phyloP scores from a whole-genome alignment of 768 basidiomycete species.

The Boletus reticulatus region DNA sequence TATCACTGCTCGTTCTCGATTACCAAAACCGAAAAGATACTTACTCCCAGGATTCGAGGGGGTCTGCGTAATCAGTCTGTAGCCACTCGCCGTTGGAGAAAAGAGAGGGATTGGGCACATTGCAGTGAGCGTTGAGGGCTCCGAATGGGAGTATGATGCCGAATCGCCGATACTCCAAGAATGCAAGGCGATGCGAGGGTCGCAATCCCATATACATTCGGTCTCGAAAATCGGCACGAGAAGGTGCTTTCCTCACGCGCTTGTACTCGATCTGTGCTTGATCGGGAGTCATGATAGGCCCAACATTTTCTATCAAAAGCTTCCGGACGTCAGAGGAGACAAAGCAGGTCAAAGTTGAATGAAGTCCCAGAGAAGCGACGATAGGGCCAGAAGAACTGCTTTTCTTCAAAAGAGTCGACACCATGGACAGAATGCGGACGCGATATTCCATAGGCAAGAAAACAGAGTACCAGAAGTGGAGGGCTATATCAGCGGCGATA shows the following conservation, averaged over 20 bases:
- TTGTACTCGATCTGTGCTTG: conserved; percentile 33
- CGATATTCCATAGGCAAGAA: conserved; percentile 38
- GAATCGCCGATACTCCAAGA: conserved; percentile 36
- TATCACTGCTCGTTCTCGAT: not conserved
- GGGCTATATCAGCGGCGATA: conserved; percentile 41
- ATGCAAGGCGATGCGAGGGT: conserved; percentile 46
- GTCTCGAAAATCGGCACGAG: conserved; percentile 41
- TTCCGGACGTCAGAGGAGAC: conserved; percentile 3
- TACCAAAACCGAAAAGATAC: conserved; percentile 5
- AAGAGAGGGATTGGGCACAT: conserved; percentile 42
- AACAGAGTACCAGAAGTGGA: conserved; percentile 50
- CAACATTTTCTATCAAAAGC: conserved; percentile 16
- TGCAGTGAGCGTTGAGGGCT: conserved; percentile 39
- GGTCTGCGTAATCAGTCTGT: conserved; percentile 38
- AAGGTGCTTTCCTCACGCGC: conserved; percentile 34
- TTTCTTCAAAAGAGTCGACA: conserved; percentile 18
- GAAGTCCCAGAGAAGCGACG: conserved; percentile 6
- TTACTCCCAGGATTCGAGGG: conserved; percentile 52
- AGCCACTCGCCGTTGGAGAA: conserved; percentile 49
- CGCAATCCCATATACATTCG: conserved; percentile 38
- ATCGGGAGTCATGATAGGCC: conserved; percentile 15
- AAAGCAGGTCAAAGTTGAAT: conserved; percentile 17
- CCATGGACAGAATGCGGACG: conserved; percentile 15
- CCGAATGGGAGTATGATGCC: conserved; percentile 52
- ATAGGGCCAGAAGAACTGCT: not conserved